A percentile compares a stretch with the other conserved stretches of the same genome.
phyloP scores from a whole-genome alignment of 2,329 filamentous ascomycete genomes.

The Truncatella angustata region DNA sequence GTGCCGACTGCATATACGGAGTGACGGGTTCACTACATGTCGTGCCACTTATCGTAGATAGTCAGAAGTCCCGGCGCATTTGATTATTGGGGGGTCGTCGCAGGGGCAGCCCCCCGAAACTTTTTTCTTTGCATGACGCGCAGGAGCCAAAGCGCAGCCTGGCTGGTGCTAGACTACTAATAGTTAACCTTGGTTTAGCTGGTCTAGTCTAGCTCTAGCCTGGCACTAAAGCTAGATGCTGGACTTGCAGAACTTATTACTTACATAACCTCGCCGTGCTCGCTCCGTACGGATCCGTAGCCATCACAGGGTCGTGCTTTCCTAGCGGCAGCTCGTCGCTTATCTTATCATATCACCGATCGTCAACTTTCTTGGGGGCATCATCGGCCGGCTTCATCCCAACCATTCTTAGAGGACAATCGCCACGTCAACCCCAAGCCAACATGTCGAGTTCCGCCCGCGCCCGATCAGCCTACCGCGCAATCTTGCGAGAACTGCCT shows the following conservation, averaged over 20 bases:
- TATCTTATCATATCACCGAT: conserved; percentile 5
- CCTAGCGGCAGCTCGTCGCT: background rate
- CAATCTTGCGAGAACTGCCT: conserved; percentile 85
- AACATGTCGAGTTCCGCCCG: conserved; percentile 42
- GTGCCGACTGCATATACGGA: too few relatives aligned
- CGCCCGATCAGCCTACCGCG: conserved; percentile 79
- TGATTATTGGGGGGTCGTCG: background rate
- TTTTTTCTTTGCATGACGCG: conserved; percentile 4
- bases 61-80: background rate
- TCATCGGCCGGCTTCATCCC: background rate
- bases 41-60: background rate
- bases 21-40: too few relatives aligned
- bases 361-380: background rate
- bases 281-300: too few relatives aligned
- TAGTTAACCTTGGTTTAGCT: too few relatives aligned
- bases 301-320: background rate
- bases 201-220: background rate
- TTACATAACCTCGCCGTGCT: too few relatives aligned
- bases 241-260: too few relatives aligned
- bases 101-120: background rate
- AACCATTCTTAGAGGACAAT: background rate
- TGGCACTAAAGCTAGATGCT: too few relatives aligned
- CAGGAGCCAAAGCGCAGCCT: background rate
- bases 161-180: too few relatives aligned
- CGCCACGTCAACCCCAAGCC: background rate